Percentiles rank a stretch among this genome's conserved stretches.
Conservation (phyloP, 2,329 filamentous ascomycete species). For the Arthrobotrys conoides region DNA sequence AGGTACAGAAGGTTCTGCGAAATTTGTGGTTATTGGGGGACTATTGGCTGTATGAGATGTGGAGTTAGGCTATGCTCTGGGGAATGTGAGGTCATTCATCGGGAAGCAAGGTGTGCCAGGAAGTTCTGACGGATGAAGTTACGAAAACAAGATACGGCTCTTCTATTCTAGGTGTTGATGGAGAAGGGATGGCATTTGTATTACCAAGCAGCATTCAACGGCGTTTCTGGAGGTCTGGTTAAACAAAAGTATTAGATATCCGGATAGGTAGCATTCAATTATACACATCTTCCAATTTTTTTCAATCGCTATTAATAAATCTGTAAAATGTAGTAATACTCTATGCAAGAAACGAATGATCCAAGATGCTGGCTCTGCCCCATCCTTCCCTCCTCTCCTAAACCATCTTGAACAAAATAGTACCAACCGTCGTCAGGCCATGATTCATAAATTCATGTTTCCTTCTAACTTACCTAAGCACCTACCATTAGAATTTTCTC, state of each 20-base stretch:
- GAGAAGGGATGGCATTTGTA: neutral
- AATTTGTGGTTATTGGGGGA: conserved; percentile 64
- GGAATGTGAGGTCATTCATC: conserved; percentile 63
- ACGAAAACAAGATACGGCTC: neutral
- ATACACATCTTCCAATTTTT: conserved; percentile 1
- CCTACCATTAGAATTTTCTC: conserved; percentile 11
- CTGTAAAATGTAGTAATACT: conserved; percentile 30
- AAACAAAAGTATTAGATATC: conserved; percentile 15
- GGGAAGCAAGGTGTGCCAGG: conserved; percentile 63
- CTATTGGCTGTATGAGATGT: conserved; percentile 63
- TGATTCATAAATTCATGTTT: conserved; percentile 36
- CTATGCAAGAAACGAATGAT: conserved; percentile 50
- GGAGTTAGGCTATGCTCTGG: conserved; percentile 64
- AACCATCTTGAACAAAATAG: conserved; percentile 25
- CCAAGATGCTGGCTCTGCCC: conserved; percentile 24
- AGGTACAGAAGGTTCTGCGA: conserved; percentile 63
- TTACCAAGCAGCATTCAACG: conserved; percentile 3
- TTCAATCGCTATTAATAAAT: conserved; percentile 30
- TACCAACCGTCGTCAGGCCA: conserved; percentile 13
- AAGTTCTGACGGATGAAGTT: conserved; percentile 23
- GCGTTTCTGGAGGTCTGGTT: conserved; percentile 1
- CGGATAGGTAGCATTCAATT: conserved; percentile 14
- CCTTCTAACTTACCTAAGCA: conserved; percentile 5
- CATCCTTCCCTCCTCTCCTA: conserved; percentile 5
- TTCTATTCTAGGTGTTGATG: neutral